Base-by-base conservation (phyloP, 257 asterid species). In the Leonotis leonurus region DNA sequence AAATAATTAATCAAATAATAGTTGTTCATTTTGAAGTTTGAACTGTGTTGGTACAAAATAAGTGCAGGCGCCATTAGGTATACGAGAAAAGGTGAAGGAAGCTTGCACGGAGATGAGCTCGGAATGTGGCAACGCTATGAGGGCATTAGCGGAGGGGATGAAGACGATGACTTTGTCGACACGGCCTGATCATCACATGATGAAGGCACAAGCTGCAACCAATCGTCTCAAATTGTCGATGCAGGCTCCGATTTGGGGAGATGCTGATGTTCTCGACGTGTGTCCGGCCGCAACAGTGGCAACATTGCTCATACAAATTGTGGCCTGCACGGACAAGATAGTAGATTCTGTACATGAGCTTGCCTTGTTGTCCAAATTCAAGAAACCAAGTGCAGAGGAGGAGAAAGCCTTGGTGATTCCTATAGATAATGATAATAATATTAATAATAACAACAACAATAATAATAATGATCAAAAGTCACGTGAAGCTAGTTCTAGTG, bases 291-390 rank as follows among this genome's bases (percentile, higher is more conserved):
- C 72, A 2, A 76, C 85, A 8, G 82, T 78, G 0, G 85, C 80
- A 39, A 74, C 85, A 7, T 26, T 83, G 29, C 75, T 80, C 16
- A 55, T 60, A 11, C 83, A 80, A 9, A 51, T 73, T 1, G 85
- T 80, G 9, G 69, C 74, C 4, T 74, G 74, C 77, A 76, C 82
- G 0, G 59, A 32, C 39, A 77, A 74, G 60, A 77, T 83, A 10
- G 70, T 71, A 1, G 87, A 78, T 16, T 64, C 76, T 5, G 87
- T 80, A 13, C 70, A 80, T 7, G 77, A 82, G 32, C 85, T 85
- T 20, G 78, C 78, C 17, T 64, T 81, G 12, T 25, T 75, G 69
- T 80, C 85, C 11, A 69, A 61, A 54, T 81, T 83, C 82, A 74
- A 78, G 78, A 73, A 32, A 16, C 44, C 60, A 3, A 44, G 43